Conservation (phyloP, 805 yeast species). For the Teunomyces gatunensis region DNA sequence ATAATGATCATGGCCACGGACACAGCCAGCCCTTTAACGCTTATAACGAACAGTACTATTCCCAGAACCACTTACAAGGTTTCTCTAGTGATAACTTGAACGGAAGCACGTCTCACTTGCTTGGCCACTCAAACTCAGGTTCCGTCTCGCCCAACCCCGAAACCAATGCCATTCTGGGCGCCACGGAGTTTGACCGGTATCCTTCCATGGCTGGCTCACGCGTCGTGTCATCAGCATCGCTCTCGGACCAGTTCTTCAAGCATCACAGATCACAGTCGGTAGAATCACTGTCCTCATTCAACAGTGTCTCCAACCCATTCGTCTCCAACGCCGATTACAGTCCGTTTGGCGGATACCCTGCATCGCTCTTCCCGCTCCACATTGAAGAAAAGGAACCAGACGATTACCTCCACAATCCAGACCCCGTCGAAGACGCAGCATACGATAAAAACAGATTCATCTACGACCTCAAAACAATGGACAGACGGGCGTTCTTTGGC, state of each 20-base stretch:
- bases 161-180: constrained; percentile 27
- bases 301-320: constrained; percentile 38
- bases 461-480: constrained; percentile 65
- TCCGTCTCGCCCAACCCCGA: not conserved
- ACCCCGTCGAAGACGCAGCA: constrained; percentile 87
- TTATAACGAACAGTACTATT: constrained; percentile 39
- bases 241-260: constrained; percentile 2
- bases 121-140: not conserved
- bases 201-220: constrained; percentile 62
- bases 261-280: not conserved
- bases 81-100: constrained; percentile 14
- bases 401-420: constrained; percentile 94
- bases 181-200: constrained; percentile 65
- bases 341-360: constrained; percentile 98
- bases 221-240: constrained; percentile 49
- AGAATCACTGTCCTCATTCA: constrained; percentile 41
- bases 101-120: constrained; percentile 4
- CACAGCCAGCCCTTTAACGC: constrained; percentile 37
- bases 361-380: constrained; percentile 82
- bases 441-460: constrained; percentile 69
- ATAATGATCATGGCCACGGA: constrained; percentile 9
- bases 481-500: constrained; percentile 59
- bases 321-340: constrained; percentile 60
- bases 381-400: constrained; percentile 94
- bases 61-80: constrained; percentile 35